A percentile compares a stretch with the other conserved stretches of the same genome.
phyloP scores from a whole-genome alignment of 441 rosid genomes.

The Iberis amara region DNA sequence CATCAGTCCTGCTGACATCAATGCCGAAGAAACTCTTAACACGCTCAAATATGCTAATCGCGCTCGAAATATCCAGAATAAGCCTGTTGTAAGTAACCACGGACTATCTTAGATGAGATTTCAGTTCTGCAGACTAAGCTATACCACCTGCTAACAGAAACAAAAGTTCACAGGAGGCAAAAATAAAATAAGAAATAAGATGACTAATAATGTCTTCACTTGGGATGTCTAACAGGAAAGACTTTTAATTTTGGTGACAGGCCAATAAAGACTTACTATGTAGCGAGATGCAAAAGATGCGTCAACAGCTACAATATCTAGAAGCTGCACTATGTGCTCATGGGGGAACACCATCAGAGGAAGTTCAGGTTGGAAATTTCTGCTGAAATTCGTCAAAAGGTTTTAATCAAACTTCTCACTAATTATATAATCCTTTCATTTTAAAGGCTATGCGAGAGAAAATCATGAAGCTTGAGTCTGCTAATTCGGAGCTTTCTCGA shows the following conservation, averaged over 20 bases:
- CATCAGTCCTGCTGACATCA: slow-evolving; percentile 61
- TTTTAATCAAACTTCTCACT: slow-evolving; percentile 1
- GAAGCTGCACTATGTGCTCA: slow-evolving; percentile 61
- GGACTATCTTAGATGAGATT: slow-evolving; percentile 10
- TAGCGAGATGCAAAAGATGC: slow-evolving; percentile 61
- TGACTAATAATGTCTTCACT: not conserved
- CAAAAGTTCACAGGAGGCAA: not conserved
- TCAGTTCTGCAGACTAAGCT: slow-evolving; percentile 2
- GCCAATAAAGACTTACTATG: slow-evolving; percentile 62
- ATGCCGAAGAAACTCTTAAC: slow-evolving; percentile 60
- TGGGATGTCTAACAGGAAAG: slow-evolving; percentile 3
- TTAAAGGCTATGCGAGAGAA: slow-evolving; percentile 50
- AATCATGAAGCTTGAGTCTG: slow-evolving; percentile 51
- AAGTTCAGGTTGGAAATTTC: slow-evolving; percentile 41
- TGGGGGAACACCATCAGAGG: slow-evolving; percentile 40
- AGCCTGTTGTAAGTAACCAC: slow-evolving; percentile 47
- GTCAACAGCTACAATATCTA: slow-evolving; percentile 50
- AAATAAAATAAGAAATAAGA: not conserved
- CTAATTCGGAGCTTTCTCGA: slow-evolving; percentile 52
- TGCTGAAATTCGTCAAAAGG: slow-evolving; percentile 8
- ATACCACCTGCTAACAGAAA: not conserved
- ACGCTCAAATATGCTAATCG: slow-evolving; percentile 65
- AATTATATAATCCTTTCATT: slow-evolving; percentile 8
- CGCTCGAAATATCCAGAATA: slow-evolving; percentile 69
- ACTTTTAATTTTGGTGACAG: slow-evolving; percentile 33